Evolutionary conservation across 1,284 basidiomycete species (phyloP).

Genomic region (Puccinia coronata): DNA sequence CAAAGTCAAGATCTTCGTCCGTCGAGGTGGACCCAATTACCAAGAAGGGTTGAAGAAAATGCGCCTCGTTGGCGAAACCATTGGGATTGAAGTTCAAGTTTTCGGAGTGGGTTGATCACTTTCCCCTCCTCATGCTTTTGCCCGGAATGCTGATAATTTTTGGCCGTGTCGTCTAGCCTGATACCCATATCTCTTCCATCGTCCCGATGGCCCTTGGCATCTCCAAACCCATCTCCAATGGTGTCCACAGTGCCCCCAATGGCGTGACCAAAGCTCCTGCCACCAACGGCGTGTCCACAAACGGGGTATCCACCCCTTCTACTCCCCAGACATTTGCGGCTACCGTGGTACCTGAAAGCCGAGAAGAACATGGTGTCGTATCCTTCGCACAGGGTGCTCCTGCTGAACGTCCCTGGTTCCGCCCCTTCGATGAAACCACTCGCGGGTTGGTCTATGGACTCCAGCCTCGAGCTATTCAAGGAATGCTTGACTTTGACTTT

Average conservation of each 20-base stretch:
- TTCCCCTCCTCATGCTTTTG: background rate
- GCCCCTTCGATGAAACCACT: too few relatives aligned
- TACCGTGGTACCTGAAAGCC: conserved; percentile 66
- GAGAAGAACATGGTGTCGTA: conserved; percentile 66
- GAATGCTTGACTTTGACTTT: conserved; percentile 99
- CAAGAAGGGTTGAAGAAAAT: conserved; percentile 99
- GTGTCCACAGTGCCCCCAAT: conserved; percentile 54
- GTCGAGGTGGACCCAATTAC: conserved; percentile 98
- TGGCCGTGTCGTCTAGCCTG: conserved; percentile 81
- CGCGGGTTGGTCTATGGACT: too few relatives aligned
- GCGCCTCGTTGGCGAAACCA: conserved; percentile 93
- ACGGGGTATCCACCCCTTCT: conserved; percentile 49
- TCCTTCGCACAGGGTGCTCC: conserved; percentile 66
- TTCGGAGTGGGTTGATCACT: conserved; percentile 35
- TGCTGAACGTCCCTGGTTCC: too few relatives aligned
- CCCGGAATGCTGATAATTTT: background rate
- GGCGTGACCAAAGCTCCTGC: conserved; percentile 39
- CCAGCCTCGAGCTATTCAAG: conserved; percentile 98
- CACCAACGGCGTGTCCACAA: conserved; percentile 38
- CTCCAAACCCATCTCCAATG: conserved; percentile 61
- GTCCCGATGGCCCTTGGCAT: conserved; percentile 94
- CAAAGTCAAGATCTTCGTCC: conserved; percentile 88
- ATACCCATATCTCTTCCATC: conserved; percentile 97
- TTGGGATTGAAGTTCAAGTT: conserved; percentile 88
- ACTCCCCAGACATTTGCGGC: conserved; percentile 53